A percentile compares a stretch with the other conserved stretches of the same genome.
Conservation (phyloP, 1,139 yeast genomes). For the Candida anutae region DNA sequence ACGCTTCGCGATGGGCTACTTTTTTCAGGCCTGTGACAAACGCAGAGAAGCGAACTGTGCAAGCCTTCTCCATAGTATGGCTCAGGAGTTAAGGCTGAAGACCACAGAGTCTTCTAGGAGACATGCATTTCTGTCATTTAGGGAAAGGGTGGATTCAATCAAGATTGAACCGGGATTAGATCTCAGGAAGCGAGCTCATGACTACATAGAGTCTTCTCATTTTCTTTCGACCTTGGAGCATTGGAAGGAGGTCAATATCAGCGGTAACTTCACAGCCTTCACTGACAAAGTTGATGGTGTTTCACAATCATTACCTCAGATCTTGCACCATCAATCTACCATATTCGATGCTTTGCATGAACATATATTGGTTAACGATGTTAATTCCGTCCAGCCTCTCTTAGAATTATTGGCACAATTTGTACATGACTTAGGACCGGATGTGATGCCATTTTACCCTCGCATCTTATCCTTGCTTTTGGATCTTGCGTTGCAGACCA, state of each 20-base stretch:
- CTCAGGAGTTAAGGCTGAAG: constrained; percentile 11
- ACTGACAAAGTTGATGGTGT: constrained; percentile 45
- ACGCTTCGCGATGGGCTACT: too few relatives aligned
- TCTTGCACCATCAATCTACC: constrained; percentile 59
- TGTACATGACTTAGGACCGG: constrained; percentile 89
- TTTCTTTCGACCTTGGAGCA: constrained; percentile 72
- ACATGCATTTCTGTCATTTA: constrained; percentile 65
- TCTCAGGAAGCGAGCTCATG: constrained; percentile 57
- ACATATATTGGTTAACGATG: constrained; percentile 52
- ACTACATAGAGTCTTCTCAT: constrained; percentile 68
- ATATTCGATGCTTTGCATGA: constrained; percentile 49
- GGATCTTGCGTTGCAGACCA: constrained; percentile 38
- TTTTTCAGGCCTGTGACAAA: too few relatives aligned
- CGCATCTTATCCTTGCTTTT: constrained; percentile 46
- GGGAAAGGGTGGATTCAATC: constrained; percentile 75
- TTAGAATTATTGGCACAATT: constrained; percentile 78
- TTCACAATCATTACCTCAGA: constrained; percentile 71
- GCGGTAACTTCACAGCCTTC: constrained; percentile 65
- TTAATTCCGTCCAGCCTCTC: constrained; percentile 70
- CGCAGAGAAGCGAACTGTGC: too few relatives aligned
- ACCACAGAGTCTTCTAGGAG: constrained; percentile 51
- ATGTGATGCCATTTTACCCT: constrained; percentile 66
- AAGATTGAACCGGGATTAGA: constrained; percentile 77
- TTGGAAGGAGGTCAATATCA: constrained; percentile 83
- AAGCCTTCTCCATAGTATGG: constrained; percentile 1